phyloP scores from a whole-genome alignment of 2,329 filamentous ascomycete species.

The Immersiporthe knoxdaviesiana region DNA sequence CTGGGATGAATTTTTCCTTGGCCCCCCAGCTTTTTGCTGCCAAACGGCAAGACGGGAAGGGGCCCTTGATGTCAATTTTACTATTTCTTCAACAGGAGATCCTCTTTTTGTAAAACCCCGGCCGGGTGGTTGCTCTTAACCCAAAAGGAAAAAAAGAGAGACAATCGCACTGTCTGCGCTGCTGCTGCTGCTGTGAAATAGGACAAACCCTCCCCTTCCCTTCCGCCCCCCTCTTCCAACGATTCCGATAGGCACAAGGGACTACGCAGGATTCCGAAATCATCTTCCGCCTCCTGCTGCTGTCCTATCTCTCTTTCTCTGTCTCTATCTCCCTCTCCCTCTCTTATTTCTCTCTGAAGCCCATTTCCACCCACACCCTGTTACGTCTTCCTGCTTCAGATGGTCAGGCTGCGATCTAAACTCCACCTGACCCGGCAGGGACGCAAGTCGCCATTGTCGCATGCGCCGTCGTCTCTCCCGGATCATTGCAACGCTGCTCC shows the following conservation, averaged over 20 bases:
- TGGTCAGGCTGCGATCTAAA: conserved; percentile 29
- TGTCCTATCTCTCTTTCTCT: not conserved
- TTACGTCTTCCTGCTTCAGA: conserved; percentile 14
- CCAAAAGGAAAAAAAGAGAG: not conserved
- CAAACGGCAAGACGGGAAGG: not conserved
- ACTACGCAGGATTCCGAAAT: not conserved
- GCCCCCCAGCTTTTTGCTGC: not conserved
- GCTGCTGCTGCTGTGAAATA: not conserved
- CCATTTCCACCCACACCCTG: conserved; percentile 4
- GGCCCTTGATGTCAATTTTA: not conserved
- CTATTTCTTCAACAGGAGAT: not conserved
- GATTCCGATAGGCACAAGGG: conserved; percentile 5
- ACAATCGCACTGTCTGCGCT: not conserved
- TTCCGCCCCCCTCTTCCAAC: too few relatives aligned
- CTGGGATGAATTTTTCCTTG: not conserved
- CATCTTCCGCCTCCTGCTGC: not conserved
- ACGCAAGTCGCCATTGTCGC: conserved; percentile 26
- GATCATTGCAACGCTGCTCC: conserved; percentile 27
- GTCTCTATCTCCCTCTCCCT: not conserved
- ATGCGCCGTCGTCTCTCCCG: conserved; percentile 17
- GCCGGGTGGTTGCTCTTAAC: not conserved
- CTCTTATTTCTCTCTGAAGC: not conserved
- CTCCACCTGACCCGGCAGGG: conserved; percentile 29
- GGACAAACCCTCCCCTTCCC: not conserved
- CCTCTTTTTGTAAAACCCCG: not conserved